phyloP scores from a whole-genome alignment of 2,329 filamentous ascomycete species.

The Colletotrichum spaethianum region DNA sequence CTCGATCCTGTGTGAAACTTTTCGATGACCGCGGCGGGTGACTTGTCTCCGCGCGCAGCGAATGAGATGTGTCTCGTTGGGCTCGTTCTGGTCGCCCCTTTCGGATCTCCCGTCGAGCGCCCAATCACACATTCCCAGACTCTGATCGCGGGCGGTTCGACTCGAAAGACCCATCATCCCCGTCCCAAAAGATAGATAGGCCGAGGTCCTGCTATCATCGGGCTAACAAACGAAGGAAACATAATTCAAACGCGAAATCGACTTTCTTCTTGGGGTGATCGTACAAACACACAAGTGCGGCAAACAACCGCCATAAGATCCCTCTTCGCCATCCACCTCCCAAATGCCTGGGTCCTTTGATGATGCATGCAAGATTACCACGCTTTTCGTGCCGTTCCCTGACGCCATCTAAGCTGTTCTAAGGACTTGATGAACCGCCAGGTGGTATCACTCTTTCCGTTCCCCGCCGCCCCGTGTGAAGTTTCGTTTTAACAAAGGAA shows the following conservation, averaged over 20 bases:
- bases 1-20: slow-evolving; percentile 20
- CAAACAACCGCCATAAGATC: slow-evolving; percentile 24
- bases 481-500: slow-evolving; percentile 43
- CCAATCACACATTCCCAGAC: slow-evolving; percentile 25
- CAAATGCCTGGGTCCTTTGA: slow-evolving; percentile 54
- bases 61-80: slow-evolving; percentile 7
- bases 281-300: slow-evolving; percentile 41
- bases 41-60: slow-evolving; percentile 2
- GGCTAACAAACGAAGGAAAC: slow-evolving; percentile 19
- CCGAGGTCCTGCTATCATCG: background rate
- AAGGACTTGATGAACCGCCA: slow-evolving; percentile 50
- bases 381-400: slow-evolving; percentile 56
- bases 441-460: slow-evolving; percentile 51
- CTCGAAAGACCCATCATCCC: slow-evolving; percentile 7
- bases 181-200: slow-evolving; percentile 6
- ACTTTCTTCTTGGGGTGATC: slow-evolving; percentile 40
- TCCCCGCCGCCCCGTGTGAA: slow-evolving; percentile 44
- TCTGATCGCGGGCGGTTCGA: slow-evolving; percentile 30
- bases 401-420: slow-evolving; percentile 51
- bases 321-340: slow-evolving; percentile 47
- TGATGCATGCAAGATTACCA: slow-evolving; percentile 59
- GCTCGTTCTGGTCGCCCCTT: slow-evolving; percentile 37
- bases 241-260: slow-evolving; percentile 31
- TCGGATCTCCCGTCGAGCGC: slow-evolving; percentile 38
- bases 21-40: slow-evolving; percentile 7